A percentile compares a stretch with the other conserved stretches of the same genome.
phyloP scores from a whole-genome alignment of 768 basidiomycete species.

The Russula brevipes region DNA sequence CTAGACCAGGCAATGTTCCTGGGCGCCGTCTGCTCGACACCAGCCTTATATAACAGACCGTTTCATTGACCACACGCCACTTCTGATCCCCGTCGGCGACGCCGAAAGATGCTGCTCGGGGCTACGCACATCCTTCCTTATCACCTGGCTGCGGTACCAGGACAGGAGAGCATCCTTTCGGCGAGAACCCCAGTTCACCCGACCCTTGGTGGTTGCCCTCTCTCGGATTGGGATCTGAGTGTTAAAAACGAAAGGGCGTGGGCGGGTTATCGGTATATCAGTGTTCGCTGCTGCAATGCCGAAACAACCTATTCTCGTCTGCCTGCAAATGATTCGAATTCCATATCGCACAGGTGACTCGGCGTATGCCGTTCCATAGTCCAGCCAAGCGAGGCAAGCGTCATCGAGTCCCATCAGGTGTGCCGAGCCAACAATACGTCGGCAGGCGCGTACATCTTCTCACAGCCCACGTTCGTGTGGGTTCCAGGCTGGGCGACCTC shows the following conservation, averaged over 20 bases:
- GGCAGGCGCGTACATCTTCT: constrained; percentile 6
- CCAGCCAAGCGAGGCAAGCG: not conserved
- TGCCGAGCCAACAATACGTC: constrained; percentile 18
- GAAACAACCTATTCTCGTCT: constrained; percentile 1
- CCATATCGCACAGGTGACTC: constrained; percentile 19
- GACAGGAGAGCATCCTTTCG: not conserved
- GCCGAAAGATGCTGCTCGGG: not conserved
- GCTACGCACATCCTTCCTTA: not conserved
- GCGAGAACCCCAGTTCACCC: not conserved
- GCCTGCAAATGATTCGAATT: constrained; percentile 5
- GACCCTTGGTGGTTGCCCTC: not conserved
- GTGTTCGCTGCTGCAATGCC: not conserved
- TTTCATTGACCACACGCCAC: not conserved
- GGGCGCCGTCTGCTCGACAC: not conserved
- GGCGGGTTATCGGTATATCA: not conserved
- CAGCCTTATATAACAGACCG: not conserved
- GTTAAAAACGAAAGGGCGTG: not conserved
- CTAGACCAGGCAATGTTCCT: constrained; percentile 11
- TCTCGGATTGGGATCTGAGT: not conserved
- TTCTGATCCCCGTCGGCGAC: not conserved
- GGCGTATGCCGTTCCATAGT: constrained; percentile 16
- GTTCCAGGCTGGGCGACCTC: constrained; percentile 22
- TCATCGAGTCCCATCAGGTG: constrained; percentile 12
- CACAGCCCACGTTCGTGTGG: constrained; percentile 17
- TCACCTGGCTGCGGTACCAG: not conserved